Percentiles rank a stretch among this genome's conserved stretches.
These are phyloP conservation scores for Monosporozyma servazzii DNA, from an alignment of 805 yeast species.

Conservation along the genomic window DNA sequence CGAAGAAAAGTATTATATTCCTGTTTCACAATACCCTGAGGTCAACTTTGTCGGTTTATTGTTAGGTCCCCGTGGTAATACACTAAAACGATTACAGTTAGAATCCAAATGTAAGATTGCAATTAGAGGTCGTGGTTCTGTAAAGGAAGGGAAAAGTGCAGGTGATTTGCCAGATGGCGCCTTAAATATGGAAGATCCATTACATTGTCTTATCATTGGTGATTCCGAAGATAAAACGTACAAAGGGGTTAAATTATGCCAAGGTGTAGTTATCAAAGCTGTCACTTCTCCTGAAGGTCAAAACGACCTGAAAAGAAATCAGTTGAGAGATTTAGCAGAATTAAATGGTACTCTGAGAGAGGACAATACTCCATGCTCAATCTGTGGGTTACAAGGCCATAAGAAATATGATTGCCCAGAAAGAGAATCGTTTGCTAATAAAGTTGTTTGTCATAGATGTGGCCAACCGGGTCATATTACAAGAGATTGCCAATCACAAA, in stretches of 20 bases:
- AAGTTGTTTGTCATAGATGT: slow-evolving; percentile 65
- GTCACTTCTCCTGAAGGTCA: slow-evolving; percentile 87
- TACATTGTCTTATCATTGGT: slow-evolving; percentile 81
- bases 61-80: slow-evolving; percentile 93
- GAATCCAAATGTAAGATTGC: slow-evolving; percentile 85
- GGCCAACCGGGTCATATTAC: slow-evolving; percentile 82
- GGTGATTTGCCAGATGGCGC: slow-evolving; percentile 39
- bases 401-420: slow-evolving; percentile 56
- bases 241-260: slow-evolving; percentile 64
- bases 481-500: slow-evolving; percentile 54
- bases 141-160: slow-evolving; percentile 75
- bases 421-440: slow-evolving; percentile 40
- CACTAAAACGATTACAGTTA: slow-evolving; percentile 68
- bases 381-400: slow-evolving; percentile 62
- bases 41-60: slow-evolving; percentile 87
- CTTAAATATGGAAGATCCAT: slow-evolving; percentile 62
- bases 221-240: slow-evolving; percentile 71
- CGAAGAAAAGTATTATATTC: slow-evolving; percentile 74
- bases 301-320: slow-evolving; percentile 84
- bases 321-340: slow-evolving; percentile 83
- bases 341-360: slow-evolving; percentile 91
- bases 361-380: slow-evolving; percentile 54
- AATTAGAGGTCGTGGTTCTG: slow-evolving; percentile 92
- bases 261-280: slow-evolving; percentile 72
- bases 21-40: slow-evolving; percentile 79